Percentiles rank a stretch among this genome's conserved stretches.
Evolutionary conservation across 169 alveolate genomes (phyloP).

Genomic region (Cryptosporidium canis): DNA sequence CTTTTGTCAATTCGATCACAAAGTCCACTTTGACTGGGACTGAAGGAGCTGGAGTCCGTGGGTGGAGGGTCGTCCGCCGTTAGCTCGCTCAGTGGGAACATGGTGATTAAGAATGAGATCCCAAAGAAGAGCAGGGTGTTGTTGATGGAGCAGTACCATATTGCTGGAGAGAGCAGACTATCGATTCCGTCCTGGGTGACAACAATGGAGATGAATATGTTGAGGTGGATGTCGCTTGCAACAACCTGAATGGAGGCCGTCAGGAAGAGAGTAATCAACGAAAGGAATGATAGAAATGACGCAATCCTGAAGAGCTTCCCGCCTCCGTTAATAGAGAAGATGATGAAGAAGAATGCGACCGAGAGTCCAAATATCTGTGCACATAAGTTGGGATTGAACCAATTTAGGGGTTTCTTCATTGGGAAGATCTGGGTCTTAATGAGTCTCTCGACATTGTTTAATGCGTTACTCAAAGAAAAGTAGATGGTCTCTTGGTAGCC

Average conservation of each 20-base stretch:
- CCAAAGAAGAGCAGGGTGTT: constrained; percentile 57
- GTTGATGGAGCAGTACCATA: constrained; percentile 62
- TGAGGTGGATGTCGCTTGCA: constrained; percentile 51
- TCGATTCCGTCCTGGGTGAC: constrained; percentile 49
- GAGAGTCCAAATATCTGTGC: constrained; percentile 35
- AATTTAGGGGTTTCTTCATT: constrained; percentile 2
- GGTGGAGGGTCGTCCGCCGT: not conserved
- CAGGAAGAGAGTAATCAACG: constrained; percentile 17
- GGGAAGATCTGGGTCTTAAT: constrained; percentile 13
- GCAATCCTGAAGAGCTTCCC: constrained; percentile 25
- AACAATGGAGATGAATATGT: constrained; percentile 21
- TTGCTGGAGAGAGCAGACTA: constrained; percentile 46
- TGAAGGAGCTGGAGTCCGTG: not conserved
- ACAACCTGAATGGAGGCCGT: constrained; percentile 62
- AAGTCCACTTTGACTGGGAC: not conserved
- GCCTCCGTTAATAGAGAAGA: constrained; percentile 27
- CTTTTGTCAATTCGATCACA: not conserved
- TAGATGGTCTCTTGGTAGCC: constrained; percentile 6
- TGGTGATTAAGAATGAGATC: constrained; percentile 47
- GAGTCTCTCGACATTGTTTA: not conserved
- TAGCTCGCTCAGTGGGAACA: constrained; percentile 36
- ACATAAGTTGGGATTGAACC: not conserved
- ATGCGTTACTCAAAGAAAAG: constrained; percentile 1
- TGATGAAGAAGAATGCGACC: not conserved
- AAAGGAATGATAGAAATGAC: constrained; percentile 46